phyloP scores from a whole-genome alignment of 169 alveolate species.

The Plasmodium relictum region DNA sequence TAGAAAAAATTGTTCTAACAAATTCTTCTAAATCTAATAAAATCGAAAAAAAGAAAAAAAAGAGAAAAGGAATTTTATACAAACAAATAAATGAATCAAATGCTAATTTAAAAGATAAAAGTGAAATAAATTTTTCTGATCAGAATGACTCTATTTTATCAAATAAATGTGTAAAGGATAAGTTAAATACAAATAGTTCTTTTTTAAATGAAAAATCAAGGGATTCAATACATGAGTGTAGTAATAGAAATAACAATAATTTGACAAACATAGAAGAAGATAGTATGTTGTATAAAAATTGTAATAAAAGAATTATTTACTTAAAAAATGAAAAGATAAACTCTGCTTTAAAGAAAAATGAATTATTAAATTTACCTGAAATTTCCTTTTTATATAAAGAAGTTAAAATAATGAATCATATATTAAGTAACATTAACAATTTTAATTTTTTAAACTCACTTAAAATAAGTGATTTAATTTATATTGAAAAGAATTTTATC shows the following conservation, averaged over 20 bases:
- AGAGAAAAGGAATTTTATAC: no score
- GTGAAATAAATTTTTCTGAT: no score
- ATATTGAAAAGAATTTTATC: slow-evolving; percentile 51
- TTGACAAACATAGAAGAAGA: neutral
- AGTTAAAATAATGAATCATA: slow-evolving; percentile 32
- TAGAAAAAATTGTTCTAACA: no score
- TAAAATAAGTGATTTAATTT: slow-evolving; percentile 23
- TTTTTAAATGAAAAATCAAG: neutral
- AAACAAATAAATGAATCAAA: no score
- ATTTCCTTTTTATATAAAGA: slow-evolving; percentile 24
- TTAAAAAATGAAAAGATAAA: neutral
- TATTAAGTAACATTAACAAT: slow-evolving; percentile 36
- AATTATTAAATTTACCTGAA: neutral
- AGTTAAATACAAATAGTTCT: neutral
- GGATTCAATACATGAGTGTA: neutral
- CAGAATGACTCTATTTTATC: no score
- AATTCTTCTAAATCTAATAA: no score
- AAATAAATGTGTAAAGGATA: neutral
- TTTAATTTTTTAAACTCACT: slow-evolving; percentile 32
- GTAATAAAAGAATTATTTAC: neutral
- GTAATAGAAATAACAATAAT: neutral
- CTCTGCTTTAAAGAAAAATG: neutral
- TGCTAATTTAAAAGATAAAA: no score
- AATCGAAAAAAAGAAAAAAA: no score
- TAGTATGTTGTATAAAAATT: neutral